Evolutionary conservation across 352 stramenopile species (phyloP), one percentile per base, ranked within the genome.

Genomic region (Globisporangium perplexum): DNA sequence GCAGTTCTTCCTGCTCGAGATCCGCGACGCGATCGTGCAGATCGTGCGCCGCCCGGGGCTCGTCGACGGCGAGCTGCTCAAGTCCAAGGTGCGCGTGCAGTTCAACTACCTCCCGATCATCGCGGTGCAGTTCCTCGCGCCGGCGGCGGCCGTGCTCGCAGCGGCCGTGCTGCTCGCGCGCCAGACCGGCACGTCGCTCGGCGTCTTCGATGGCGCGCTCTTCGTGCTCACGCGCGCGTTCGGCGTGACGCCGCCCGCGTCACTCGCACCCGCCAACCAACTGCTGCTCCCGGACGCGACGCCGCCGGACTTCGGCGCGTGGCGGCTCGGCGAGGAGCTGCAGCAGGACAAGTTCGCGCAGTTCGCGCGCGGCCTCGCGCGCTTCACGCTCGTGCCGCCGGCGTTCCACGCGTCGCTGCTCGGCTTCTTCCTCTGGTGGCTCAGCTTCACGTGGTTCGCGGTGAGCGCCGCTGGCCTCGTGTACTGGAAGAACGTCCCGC

Each of bases 21-120:
- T 81, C 39, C 81, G 81, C 43, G 78, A 86, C 33, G 57, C 79
- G 46, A 86, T 89, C 61, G 71, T 80, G 6, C 55, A 69, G 38
- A 53, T 87, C 46, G 77, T 90, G 12, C 68, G 66, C 17, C 71
- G 72, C 10, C 66, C 67, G 0, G 82, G 82, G 5, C 60, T 56
- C 2, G 73, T 92, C 14, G 74, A 88, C 47, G 80, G 78, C 1
- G 60, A 68, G 23, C 50, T 86, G 33, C 57, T 92, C 44, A 67
- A 89, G 60, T 81, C 62, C 54, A 87, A 88, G 47, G 73, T 89
- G 23, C 73, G 80, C 47, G 66, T 92, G 43, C 82, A 89, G 64
- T 90, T 92, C 66, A 88, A 88, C 67, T 92, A 90, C 57, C 59
- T 83, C 12, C 82, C 82, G 18, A 81, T 92, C 55, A 81, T 92